Conservation (phyloP, 2,329 filamentous ascomycete species). For the Verticillium tricorpus region DNA sequence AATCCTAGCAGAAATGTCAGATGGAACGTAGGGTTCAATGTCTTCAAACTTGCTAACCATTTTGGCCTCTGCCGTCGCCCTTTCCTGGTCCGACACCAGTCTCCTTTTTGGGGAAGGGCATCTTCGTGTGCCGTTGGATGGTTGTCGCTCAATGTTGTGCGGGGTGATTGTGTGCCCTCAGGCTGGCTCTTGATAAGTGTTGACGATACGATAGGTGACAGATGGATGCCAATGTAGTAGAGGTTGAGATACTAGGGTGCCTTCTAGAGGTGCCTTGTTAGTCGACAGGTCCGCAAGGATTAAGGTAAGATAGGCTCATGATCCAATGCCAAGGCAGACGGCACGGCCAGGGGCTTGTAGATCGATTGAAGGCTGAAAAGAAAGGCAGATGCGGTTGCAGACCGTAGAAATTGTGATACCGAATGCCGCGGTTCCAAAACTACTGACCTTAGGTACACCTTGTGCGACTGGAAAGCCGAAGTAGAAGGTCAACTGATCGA, state of each 20-base stretch:
- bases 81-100: constrained; percentile 22
- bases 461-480: background rate
- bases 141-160: background rate
- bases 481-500: background rate
- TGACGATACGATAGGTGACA: too few species aligned
- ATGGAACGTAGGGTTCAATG: background rate
- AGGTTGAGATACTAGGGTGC: too few species aligned
- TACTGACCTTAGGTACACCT: background rate
- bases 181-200: background rate
- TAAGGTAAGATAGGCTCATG: too few species aligned
- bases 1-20: constrained; percentile 48
- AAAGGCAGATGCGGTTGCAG: too few species aligned
- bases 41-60: constrained; percentile 26
- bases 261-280: too few species aligned
- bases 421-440: background rate
- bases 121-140: constrained; percentile 14
- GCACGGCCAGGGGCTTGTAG: too few species aligned
- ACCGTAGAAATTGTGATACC: background rate
- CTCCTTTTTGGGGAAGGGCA: constrained; percentile 36
- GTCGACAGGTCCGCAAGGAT: too few species aligned
- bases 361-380: too few species aligned
- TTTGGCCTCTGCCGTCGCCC: constrained; percentile 29
- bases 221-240: too few species aligned
- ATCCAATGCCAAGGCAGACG: too few species aligned
- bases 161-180: background rate